phyloP scores from a whole-genome alignment of 176 grass and related monocot genomes.

The Hordeum vulgare region DNA sequence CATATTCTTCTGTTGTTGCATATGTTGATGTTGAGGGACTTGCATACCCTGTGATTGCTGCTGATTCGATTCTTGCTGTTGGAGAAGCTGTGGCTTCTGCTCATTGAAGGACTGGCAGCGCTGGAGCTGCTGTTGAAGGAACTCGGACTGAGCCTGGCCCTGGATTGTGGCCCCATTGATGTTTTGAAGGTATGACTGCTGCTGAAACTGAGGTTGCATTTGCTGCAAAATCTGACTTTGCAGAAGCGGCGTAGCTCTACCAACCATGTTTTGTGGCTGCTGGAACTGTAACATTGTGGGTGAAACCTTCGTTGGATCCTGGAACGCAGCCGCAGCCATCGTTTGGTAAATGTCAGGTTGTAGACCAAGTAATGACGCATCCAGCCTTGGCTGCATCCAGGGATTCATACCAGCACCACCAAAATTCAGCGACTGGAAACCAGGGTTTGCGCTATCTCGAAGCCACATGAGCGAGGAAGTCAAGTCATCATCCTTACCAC shows the following conservation, averaged over 20 bases:
- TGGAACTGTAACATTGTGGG: conserved; percentile 85
- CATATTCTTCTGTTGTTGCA: conserved; percentile 61
- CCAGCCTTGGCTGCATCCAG: conserved; percentile 83
- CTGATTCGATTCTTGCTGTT: conserved; percentile 21
- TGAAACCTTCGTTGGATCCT: conserved; percentile 50
- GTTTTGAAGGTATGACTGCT: conserved; percentile 47
- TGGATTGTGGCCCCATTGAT: conserved; percentile 42
- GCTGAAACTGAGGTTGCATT: conserved; percentile 60
- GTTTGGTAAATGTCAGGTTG: conserved; percentile 74
- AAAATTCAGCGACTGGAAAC: conserved; percentile 78
- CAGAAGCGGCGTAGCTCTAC: conserved; percentile 35
- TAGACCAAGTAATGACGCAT: conserved; percentile 53
- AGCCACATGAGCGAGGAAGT: conserved; percentile 92
- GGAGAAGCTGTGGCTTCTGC: conserved; percentile 50
- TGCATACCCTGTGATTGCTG: conserved; percentile 52
- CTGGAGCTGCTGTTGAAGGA: conserved; percentile 57
- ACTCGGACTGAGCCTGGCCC: conserved; percentile 52
- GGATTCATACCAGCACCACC: conserved; percentile 56
- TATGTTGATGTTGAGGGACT: conserved; percentile 65
- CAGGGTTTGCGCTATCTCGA: conserved; percentile 73
- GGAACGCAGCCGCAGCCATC: conserved; percentile 42
- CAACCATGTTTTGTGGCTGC: conserved; percentile 47
- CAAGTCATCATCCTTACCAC: conserved; percentile 88
- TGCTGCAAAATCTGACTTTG: conserved; percentile 65
- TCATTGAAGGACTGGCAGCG: conserved; percentile 39